Percentiles rank a stretch among this genome's conserved stretches.
Conservation (phyloP, 805 yeast genomes). For the Sugiyamaella boreocaroliniensis region DNA sequence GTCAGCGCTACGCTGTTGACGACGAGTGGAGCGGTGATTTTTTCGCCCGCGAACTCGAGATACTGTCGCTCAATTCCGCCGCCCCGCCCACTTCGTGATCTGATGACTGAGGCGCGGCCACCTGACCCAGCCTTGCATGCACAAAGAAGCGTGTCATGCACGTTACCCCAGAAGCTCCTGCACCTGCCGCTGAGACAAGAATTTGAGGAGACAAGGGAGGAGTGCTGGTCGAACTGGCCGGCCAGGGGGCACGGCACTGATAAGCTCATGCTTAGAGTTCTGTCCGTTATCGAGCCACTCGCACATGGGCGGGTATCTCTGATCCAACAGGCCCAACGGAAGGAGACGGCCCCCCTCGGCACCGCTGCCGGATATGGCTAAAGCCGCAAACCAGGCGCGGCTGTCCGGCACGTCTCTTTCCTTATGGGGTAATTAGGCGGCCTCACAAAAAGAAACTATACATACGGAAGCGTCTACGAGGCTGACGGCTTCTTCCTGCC, state of each 20-base stretch:
- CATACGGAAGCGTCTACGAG: too few species aligned
- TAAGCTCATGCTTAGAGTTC: too few species aligned
- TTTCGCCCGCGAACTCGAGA: slow-evolving; percentile 33
- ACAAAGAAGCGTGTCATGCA: not conserved
- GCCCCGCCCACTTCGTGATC: not conserved
- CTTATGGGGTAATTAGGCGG: not conserved
- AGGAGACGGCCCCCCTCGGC: not conserved
- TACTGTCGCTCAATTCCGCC: slow-evolving; percentile 8
- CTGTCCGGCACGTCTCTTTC: not conserved
- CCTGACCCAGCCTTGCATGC: too few species aligned
- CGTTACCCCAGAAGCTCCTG: not conserved
- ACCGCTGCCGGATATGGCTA: not conserved
- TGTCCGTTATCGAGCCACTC: too few species aligned
- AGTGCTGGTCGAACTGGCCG: too few species aligned
- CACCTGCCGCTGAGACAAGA: not conserved
- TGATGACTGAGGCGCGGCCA: too few species aligned
- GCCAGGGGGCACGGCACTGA: too few species aligned
- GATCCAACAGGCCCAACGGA: too few species aligned
- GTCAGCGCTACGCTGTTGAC: slow-evolving; percentile 39
- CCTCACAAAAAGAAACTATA: not conserved
- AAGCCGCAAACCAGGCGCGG: too few species aligned
- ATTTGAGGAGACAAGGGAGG: too few species aligned
- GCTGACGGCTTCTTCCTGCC: too few species aligned
- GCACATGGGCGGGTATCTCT: too few species aligned
- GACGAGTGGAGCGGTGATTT: slow-evolving; percentile 41